Evolutionary conservation across 768 basidiomycete genomes (phyloP), one percentile per base, ranked within the genome.

Genomic region (Tremella mesenterica): DNA sequence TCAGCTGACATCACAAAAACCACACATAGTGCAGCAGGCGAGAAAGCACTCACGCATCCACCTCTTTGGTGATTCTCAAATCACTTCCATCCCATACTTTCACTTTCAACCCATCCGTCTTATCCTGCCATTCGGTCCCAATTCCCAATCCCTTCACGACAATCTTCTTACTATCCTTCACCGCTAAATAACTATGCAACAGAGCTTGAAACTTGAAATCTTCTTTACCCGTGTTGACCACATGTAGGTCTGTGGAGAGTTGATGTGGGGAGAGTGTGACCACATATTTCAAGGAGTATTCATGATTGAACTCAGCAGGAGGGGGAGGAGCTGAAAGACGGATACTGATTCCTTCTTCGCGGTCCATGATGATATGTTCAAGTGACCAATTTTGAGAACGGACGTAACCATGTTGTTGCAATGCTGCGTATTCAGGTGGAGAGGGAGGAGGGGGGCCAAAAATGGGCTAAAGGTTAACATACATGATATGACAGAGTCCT

Each of bases 391-490:
- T 69, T 31, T 81, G 79, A 57, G 77, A 88, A 36, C 95, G 77
- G 4, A 88, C 93, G 69, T 93, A 96, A 0, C 95, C 95, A 71
- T 97, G 95, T 72, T 95, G 91, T 4, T 77, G 52, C 4, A 99
- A 77, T 43, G 71, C 60, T 71, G 91, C 87, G 56, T 75, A 69
- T 43, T 72, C 70, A 29, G 60, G 45, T 83, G 86, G 25, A 78
- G 79, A 64, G 26, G 71, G 71, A 16, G 78, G 79, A 1, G 93
- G 88, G 0, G 86, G 77, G 2, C 93, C 92, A 65, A 96, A 97
- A 75, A 86, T 88, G 38, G 75, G 73, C 71, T 65, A 85, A 72
- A 34, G 7, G 60, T 34, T 20, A 47, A 57, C 33, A n/a, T 23
- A 36, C 18, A 27, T 7, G 16, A 34, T 25, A 13, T 44, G 16